Conservation (phyloP, 306 rosid genomes). For the Elaeagnus macrophylla region DNA sequence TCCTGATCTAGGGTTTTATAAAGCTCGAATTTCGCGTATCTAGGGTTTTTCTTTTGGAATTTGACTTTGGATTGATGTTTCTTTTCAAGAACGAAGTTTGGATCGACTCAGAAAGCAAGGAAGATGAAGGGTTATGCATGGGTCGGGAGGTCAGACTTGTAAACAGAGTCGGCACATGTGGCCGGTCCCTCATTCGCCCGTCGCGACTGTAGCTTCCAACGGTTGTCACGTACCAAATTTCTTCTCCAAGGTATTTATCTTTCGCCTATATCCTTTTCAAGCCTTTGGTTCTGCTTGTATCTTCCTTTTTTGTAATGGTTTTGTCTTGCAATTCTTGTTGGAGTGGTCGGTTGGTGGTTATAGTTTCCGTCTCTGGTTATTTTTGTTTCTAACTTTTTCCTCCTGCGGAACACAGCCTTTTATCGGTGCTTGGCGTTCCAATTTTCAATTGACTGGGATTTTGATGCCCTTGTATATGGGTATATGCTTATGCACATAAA, state of each 20-base stretch:
- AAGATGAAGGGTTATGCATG: constrained; percentile 93
- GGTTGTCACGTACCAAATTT: constrained; percentile 50
- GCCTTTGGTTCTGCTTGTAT: no score
- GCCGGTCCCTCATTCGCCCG: constrained; percentile 75
- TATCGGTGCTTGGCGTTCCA: no score
- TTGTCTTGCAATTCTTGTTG: neutral
- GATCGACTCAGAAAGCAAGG: constrained; percentile 54
- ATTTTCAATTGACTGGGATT: no score
- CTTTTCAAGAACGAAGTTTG: constrained; percentile 50
- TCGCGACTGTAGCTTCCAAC: constrained; percentile 68
- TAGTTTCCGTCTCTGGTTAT: no score
- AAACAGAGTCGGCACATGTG: constrained; percentile 97
- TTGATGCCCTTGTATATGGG: no score
- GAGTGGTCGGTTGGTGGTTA: constrained; percentile 7
- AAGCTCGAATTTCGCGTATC: constrained; percentile 19
- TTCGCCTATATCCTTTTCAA: neutral
- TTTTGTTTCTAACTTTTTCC: no score
- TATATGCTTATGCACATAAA: no score
- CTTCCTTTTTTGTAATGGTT: neutral
- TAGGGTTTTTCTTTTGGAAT: constrained; percentile 40
- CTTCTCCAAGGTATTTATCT: constrained; percentile 50
- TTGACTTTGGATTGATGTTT: constrained; percentile 83
- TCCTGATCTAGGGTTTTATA: constrained; percentile 48
- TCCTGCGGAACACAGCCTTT: no score
- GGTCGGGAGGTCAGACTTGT: constrained; percentile 74